Evolutionary conservation across 2,329 filamentous ascomycete genomes (phyloP).

Genomic region (Zopfia rhizophila): DNA sequence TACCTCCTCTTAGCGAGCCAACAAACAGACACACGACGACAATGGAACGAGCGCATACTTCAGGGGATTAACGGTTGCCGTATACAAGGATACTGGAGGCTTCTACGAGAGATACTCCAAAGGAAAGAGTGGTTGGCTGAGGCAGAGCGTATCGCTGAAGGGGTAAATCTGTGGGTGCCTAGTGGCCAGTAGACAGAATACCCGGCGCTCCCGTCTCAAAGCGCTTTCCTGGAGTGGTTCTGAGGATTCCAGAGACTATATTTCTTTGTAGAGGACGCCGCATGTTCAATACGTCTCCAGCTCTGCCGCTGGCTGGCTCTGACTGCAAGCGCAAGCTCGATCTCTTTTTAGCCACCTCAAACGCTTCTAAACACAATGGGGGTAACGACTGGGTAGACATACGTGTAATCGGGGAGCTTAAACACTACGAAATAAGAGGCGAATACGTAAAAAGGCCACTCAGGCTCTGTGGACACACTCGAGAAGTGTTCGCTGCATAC

Average conservation of each 20-base stretch:
- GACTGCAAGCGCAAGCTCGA: slow-evolving; percentile 2
- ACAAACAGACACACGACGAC: slow-evolving; percentile 34
- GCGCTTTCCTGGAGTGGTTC: no score
- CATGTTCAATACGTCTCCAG: not conserved
- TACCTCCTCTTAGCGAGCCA: no score
- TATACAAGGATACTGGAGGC: slow-evolving; percentile 29
- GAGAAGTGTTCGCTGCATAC: slow-evolving; percentile 44
- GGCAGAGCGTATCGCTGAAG: no score
- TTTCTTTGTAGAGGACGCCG: not conserved
- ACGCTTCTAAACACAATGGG: not conserved
- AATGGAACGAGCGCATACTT: slow-evolving; percentile 36
- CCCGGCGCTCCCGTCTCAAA: no score
- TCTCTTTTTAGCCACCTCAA: slow-evolving; percentile 12
- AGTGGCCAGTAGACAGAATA: no score
- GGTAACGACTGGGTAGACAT: slow-evolving; percentile 11
- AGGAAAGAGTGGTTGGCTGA: slow-evolving; percentile 4
- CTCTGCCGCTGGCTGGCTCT: not conserved
- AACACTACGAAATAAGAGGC: not conserved
- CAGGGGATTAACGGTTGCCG: slow-evolving; percentile 25
- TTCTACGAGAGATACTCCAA: slow-evolving; percentile 23
- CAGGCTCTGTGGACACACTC: slow-evolving; percentile 13
- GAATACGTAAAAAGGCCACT: slow-evolving; percentile 8
- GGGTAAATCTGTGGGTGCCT: slow-evolving; percentile 2
- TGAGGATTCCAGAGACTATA: no score
- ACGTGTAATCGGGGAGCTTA: slow-evolving; percentile 15